Evolutionary conservation across 225 moss, liverwort and hornwort species (phyloP).

Genomic region (Ulota crispa): DNA sequence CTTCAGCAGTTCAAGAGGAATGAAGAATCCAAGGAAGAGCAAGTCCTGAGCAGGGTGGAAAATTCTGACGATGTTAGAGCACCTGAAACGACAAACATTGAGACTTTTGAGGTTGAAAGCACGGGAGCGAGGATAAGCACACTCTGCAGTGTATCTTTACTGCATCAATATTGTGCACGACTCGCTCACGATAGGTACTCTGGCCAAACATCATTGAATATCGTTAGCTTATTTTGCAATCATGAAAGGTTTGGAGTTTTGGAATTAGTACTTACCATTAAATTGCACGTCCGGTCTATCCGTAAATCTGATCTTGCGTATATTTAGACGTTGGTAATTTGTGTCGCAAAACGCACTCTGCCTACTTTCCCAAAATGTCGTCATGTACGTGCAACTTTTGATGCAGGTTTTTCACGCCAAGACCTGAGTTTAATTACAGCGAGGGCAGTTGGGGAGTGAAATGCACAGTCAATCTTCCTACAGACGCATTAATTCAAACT

Average conservation of each 20-base stretch:
- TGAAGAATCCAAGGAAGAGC: conserved; percentile 70
- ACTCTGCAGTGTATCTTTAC: conserved; percentile 75
- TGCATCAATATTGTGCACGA: conserved; percentile 72
- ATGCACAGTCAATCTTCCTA: conserved; percentile 75
- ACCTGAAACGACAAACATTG: conserved; percentile 50
- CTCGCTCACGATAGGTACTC: conserved; percentile 75
- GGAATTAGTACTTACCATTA: conserved; percentile 5
- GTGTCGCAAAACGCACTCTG: background rate
- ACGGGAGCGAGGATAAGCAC: conserved; percentile 93
- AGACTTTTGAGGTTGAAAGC: conserved; percentile 66
- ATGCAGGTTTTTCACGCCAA: conserved; percentile 54
- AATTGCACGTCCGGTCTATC: background rate
- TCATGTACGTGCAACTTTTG: conserved; percentile 11
- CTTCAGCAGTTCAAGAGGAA: conserved; percentile 54
- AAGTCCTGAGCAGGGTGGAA: conserved; percentile 56
- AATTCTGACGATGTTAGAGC: conserved; percentile 36
- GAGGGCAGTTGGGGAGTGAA: conserved; percentile 44
- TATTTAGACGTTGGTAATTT: background rate
- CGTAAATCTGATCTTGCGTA: background rate
- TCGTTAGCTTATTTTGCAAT: background rate
- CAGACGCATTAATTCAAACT: conserved; percentile 54
- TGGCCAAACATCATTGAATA: background rate
- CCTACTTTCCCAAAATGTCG: background rate
- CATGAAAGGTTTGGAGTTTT: background rate
- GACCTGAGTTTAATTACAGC: conserved; percentile 43